A percentile compares a stretch with the other conserved stretches of the same genome.
phyloP scores from a whole-genome alignment of 169 alveolate species.

The Plasmodium knowlesi region DNA sequence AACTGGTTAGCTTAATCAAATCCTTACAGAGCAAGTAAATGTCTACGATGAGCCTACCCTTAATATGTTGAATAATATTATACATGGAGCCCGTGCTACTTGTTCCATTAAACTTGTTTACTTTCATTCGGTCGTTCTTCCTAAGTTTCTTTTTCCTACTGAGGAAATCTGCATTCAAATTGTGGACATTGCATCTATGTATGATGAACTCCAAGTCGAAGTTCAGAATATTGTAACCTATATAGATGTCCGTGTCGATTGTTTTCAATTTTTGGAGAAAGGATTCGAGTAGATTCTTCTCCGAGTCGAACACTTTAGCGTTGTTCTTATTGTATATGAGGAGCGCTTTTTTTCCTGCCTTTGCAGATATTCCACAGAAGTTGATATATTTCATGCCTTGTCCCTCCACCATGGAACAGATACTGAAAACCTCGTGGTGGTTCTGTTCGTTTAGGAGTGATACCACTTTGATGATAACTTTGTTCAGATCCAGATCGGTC shows the following conservation, averaged over 20 bases:
- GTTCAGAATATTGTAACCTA: constrained; percentile 59
- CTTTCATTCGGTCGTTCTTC: constrained; percentile 71
- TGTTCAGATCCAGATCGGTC: constrained; percentile 42
- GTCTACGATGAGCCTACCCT: constrained; percentile 59
- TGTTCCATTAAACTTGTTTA: constrained; percentile 55
- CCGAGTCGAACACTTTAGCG: constrained; percentile 31
- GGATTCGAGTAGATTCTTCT: constrained; percentile 17
- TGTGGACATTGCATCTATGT: constrained; percentile 65
- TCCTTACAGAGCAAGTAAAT: constrained; percentile 50
- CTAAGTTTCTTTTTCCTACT: constrained; percentile 67
- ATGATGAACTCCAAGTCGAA: constrained; percentile 64
- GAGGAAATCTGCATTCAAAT: constrained; percentile 25
- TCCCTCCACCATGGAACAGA: constrained; percentile 26
- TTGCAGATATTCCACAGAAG: constrained; percentile 30
- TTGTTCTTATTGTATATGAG: constrained; percentile 8
- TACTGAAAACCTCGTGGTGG: constrained; percentile 52
- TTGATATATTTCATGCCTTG: constrained; percentile 38
- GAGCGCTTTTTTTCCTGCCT: not conserved
- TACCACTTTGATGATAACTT: constrained; percentile 37
- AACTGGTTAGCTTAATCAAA: constrained; percentile 46
- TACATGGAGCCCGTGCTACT: constrained; percentile 71
- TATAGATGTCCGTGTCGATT: constrained; percentile 51
- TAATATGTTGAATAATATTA: constrained; percentile 36
- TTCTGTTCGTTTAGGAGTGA: constrained; percentile 57
- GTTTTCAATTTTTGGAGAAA: constrained; percentile 41